These are phyloP conservation scores for Zasmidium citrigriseum DNA, from an alignment of 2,329 filamentous ascomycete species.

Conservation along the genomic window DNA sequence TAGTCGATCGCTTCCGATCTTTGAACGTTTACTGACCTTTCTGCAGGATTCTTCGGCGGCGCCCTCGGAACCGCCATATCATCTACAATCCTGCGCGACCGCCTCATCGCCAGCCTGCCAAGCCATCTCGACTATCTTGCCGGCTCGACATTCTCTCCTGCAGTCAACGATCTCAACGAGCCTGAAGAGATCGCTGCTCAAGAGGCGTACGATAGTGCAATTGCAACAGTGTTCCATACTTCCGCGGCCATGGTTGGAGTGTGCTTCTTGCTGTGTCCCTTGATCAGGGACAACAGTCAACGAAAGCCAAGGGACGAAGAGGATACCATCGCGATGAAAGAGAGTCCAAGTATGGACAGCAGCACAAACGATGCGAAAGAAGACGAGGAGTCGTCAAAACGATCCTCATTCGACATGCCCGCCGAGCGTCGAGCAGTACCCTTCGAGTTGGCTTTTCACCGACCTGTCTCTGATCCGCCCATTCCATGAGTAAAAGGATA, in stretches of 20 bases:
- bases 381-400: background rate
- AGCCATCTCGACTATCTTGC: background rate
- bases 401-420: background rate
- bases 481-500: too few species aligned
- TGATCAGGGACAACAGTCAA: background rate
- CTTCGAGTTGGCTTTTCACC: too few species aligned
- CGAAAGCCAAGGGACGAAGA: background rate
- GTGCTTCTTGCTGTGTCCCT: background rate
- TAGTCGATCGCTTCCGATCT: too few species aligned
- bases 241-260: background rate
- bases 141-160: background rate
- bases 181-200: background rate
- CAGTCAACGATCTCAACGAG: background rate
- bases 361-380: background rate
- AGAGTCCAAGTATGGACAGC: background rate
- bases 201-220: background rate
- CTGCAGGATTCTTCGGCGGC: conserved; percentile 26
- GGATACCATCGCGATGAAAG: background rate
- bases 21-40: too few species aligned
- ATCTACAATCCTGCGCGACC: background rate
- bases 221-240: background rate
- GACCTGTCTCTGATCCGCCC: too few species aligned
- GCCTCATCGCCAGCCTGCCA: background rate
- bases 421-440: too few species aligned
- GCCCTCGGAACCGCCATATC: conserved; percentile 24